Conservation (phyloP, 257 asterid species). For the Plantago ovata region DNA sequence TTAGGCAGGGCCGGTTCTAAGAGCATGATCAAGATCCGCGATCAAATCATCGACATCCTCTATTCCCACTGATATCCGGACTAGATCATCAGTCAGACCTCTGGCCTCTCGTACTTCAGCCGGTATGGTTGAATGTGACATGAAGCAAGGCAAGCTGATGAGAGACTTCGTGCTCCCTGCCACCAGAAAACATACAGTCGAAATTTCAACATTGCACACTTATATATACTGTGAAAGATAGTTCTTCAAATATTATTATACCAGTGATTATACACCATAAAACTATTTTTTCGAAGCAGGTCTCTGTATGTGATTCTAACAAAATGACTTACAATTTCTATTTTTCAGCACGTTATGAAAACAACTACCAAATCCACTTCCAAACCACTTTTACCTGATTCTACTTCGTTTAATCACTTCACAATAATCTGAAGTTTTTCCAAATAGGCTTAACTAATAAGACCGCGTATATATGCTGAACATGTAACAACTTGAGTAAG, state of each 20-base stretch:
- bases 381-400: too few relatives aligned
- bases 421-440: too few relatives aligned
- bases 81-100: slow-evolving; percentile 71
- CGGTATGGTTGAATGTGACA: slow-evolving; percentile 81
- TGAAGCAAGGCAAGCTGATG: slow-evolving; percentile 77
- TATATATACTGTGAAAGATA: not conserved
- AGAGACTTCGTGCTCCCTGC: slow-evolving; percentile 81
- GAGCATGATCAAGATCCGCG: slow-evolving; percentile 67
- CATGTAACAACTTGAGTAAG: not conserved
- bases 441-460: too few relatives aligned
- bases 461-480: not conserved
- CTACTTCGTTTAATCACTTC: too few relatives aligned
- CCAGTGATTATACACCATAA: too few relatives aligned
- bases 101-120: slow-evolving; percentile 62
- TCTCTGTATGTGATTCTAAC: not conserved
- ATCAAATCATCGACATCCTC: slow-evolving; percentile 77
- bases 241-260: too few relatives aligned
- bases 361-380: too few relatives aligned
- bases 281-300: not conserved
- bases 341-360: too few relatives aligned
- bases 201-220: not conserved
- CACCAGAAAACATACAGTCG: not conserved
- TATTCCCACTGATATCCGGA: slow-evolving; percentile 79
- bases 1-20: slow-evolving; percentile 53
- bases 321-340: too few relatives aligned